A percentile compares a stretch with the other conserved stretches of the same genome.
Evolutionary conservation across 805 yeast species (phyloP).

Genomic region (Pichia sporocuriosa): DNA sequence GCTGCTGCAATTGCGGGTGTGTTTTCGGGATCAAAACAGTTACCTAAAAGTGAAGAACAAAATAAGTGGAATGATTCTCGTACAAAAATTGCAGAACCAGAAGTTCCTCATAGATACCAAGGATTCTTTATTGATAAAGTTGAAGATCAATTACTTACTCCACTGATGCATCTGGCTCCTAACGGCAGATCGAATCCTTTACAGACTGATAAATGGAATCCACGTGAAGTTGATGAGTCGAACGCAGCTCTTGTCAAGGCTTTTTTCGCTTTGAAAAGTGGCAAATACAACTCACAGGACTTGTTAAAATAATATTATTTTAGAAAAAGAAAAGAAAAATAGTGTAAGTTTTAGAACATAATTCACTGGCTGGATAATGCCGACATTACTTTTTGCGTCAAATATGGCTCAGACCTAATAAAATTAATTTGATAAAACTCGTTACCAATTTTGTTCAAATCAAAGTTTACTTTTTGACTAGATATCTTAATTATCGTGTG

Average conservation of each 20-base stretch:
- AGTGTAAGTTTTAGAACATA: too few species aligned
- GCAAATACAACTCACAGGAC: slow-evolving; percentile 8
- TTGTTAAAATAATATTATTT: slow-evolving; percentile 9
- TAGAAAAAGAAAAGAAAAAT: too few species aligned
- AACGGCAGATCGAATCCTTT: slow-evolving; percentile 15
- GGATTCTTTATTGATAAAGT: slow-evolving; percentile 12
- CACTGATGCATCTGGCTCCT: slow-evolving; percentile 14
- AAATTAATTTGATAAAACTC: too few species aligned
- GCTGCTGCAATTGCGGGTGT: slow-evolving; percentile 56
- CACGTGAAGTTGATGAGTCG: slow-evolving; percentile 13
- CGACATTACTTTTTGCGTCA: too few species aligned
- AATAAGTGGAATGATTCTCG: slow-evolving; percentile 22
- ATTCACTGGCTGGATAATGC: too few species aligned
- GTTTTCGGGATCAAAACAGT: slow-evolving; percentile 36
- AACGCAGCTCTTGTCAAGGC: slow-evolving; percentile 11
- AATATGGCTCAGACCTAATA: too few species aligned
- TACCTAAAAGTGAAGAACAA: slow-evolving; percentile 39
- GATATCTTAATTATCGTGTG: too few species aligned
- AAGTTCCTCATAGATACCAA: slow-evolving; percentile 14
- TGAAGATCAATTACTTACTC: slow-evolving; percentile 14
- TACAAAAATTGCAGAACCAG: slow-evolving; percentile 12
- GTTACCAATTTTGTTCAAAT: too few species aligned
- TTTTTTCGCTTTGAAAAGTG: slow-evolving; percentile 9
- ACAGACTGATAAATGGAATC: slow-evolving; percentile 3
- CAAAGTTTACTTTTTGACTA: too few species aligned